phyloP scores from a whole-genome alignment of 305 asterid species.

The Lippia alba region DNA sequence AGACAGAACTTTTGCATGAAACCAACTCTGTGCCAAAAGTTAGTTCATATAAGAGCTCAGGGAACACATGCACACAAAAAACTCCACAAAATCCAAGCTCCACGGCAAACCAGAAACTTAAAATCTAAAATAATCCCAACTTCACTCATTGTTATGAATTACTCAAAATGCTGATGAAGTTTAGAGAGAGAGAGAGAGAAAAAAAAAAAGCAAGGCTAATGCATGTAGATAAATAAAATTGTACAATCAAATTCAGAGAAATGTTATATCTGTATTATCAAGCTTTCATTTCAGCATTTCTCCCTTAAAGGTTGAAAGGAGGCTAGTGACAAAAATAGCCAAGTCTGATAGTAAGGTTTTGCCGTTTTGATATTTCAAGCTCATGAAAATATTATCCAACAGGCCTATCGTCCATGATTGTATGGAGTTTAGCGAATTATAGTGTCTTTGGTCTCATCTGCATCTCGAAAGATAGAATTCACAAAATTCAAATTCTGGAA shows the following conservation, averaged over 20 bases:
- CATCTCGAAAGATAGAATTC: neutral
- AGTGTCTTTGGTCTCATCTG: slow-evolving; percentile 5
- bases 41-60: slow-evolving; percentile 24
- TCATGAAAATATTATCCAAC: neutral
- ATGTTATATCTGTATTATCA: too few relatives aligned
- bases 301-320: neutral
- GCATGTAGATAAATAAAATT: too few relatives aligned
- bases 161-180: too few relatives aligned
- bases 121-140: slow-evolving; percentile 6
- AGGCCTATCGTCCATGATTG: slow-evolving; percentile 2
- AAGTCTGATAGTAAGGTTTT: neutral
- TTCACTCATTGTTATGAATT: slow-evolving; percentile 16
- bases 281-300: too few relatives aligned
- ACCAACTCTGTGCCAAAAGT: slow-evolving; percentile 26
- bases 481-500: neutral
- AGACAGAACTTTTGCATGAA: slow-evolving; percentile 26
- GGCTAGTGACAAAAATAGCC: slow-evolving; percentile 4
- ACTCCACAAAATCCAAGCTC: slow-evolving; percentile 29
- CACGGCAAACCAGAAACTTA: slow-evolving; percentile 15
- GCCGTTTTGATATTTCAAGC: slow-evolving; percentile 18
- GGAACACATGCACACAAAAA: slow-evolving; percentile 23
- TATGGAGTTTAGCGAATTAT: slow-evolving; percentile 9
- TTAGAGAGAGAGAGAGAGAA: too few relatives aligned
- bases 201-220: too few relatives aligned
- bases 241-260: too few relatives aligned